Percentiles rank a stretch among this genome's conserved stretches.
These are phyloP conservation scores for Alternaria sp. DNA, from an alignment of 2,329 filamentous ascomycete species.

Conservation along the genomic window DNA sequence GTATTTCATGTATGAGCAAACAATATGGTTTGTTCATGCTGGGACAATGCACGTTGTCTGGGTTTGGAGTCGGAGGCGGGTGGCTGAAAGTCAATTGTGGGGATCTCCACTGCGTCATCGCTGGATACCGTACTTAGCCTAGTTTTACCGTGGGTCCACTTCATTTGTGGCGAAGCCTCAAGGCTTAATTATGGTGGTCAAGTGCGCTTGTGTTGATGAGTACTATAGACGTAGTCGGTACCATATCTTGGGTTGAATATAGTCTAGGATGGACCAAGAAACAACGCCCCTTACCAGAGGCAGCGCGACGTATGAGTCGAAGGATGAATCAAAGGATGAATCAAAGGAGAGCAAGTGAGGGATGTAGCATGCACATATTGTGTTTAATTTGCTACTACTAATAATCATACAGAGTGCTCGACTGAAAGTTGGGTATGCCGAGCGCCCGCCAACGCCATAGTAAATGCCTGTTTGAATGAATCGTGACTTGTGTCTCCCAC, in stretches of 20 bases:
- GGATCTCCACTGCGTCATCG: conserved; percentile 4
- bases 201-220: not conserved
- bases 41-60: not conserved
- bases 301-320: too few species aligned
- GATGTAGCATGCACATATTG: not conserved
- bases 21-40: not conserved
- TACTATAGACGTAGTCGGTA: not conserved
- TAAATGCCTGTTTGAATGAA: conserved; percentile 1
- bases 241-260: too few species aligned
- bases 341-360: not conserved
- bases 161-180: not conserved
- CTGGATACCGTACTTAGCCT: not conserved
- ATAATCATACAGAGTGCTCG: conserved; percentile 3
- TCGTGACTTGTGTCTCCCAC: not conserved
- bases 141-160: conserved; percentile 1
- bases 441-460: conserved; percentile 18
- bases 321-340: too few species aligned
- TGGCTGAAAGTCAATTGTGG: not conserved
- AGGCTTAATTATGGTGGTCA: not conserved
- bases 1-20: not conserved
- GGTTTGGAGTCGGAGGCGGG: not conserved
- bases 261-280: too few species aligned
- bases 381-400: not conserved
- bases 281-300: too few species aligned
- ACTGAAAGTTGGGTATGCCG: conserved; percentile 15